These are phyloP conservation scores for Xerocomus potaroensis DNA, from an alignment of 768 basidiomycete species.

Conservation along the genomic window DNA sequence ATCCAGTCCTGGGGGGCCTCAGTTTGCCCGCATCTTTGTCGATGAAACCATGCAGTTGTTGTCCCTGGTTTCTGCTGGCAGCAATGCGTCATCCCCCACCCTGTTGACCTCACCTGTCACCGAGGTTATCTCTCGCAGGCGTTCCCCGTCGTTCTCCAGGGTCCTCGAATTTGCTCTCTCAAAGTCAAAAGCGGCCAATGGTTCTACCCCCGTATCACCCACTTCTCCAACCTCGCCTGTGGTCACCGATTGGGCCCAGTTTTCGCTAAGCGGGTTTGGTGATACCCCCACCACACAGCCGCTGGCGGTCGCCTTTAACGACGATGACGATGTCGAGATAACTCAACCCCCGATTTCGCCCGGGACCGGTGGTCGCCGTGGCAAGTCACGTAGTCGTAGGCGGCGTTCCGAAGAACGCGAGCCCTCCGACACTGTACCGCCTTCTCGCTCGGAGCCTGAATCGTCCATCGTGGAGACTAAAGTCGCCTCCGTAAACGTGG, in stretches of 20 bases:
- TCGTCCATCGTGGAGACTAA: conserved; percentile 31
- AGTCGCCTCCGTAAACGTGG: conserved; percentile 36
- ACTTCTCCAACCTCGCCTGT: conserved; percentile 28
- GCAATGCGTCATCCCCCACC: conserved; percentile 25
- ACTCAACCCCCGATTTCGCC: conserved; percentile 37
- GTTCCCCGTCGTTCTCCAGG: conserved; percentile 30
- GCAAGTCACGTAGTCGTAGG: conserved; percentile 25
- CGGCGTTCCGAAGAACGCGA: conserved; percentile 21
- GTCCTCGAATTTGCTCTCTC: conserved; percentile 21
- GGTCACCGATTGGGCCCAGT: conserved; percentile 59
- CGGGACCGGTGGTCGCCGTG: conserved; percentile 33
- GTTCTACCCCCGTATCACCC: conserved; percentile 25
- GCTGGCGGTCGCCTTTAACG: conserved; percentile 57
- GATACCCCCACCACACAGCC: conserved; percentile 31
- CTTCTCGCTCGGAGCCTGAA: conserved; percentile 15
- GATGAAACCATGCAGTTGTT: conserved; percentile 61
- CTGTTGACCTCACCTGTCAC: conserved; percentile 35
- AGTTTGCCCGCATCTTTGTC: conserved; percentile 52
- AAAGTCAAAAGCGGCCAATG: conserved; percentile 12
- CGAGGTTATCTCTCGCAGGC: conserved; percentile 26
- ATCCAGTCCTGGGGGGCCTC: conserved; percentile 31
- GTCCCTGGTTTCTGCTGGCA: conserved; percentile 46
- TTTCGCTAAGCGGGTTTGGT: conserved; percentile 63
- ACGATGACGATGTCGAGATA: conserved; percentile 64
- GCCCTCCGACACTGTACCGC: conserved; percentile 10